phyloP scores from a whole-genome alignment of 495 filamentous ascomycete species.

The Daldinia grandis region DNA sequence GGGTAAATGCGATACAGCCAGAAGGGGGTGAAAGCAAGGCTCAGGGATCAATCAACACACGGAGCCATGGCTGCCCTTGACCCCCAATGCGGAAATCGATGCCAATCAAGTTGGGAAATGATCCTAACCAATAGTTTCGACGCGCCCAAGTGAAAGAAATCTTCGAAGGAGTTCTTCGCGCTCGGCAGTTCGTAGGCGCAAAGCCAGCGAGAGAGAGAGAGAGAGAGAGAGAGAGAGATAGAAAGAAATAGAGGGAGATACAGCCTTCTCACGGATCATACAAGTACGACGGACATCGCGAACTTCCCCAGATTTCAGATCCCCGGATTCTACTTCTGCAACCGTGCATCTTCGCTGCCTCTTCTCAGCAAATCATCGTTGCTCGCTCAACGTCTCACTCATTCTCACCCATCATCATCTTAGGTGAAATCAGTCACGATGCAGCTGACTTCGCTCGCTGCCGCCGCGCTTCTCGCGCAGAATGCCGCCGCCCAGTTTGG shows the following conservation, averaged over 20 bases:
- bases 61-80: conserved; percentile 52
- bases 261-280: conserved; percentile 29
- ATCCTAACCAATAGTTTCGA: conserved; percentile 50
- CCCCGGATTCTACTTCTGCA: conserved; percentile 39
- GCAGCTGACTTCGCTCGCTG: conserved; percentile 60
- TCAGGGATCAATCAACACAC: conserved; percentile 43
- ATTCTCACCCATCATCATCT: conserved; percentile 8
- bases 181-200: conserved; percentile 55
- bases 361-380: conserved; percentile 11
- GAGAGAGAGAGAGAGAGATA: no score
- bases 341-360: conserved; percentile 20
- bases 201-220: conserved; percentile 36
- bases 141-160: conserved; percentile 50
- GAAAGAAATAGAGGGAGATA: no score
- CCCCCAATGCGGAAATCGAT: conserved; percentile 49
- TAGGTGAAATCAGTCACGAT: conserved; percentile 51
- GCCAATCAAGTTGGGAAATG: conserved; percentile 46
- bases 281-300: conserved; percentile 41
- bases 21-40: conserved; percentile 38
- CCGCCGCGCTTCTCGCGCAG: conserved; percentile 57
- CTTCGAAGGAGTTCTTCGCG: conserved; percentile 50
- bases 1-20: conserved; percentile 49
- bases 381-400: conserved; percentile 14
- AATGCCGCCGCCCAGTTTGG: conserved; percentile 55
- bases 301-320: conserved; percentile 34